A percentile compares a stretch with the other conserved stretches of the same genome.
These are phyloP conservation scores for Streptanthus diversifolius DNA, from an alignment of 345 rosid genomes.

Conservation along the genomic window DNA sequence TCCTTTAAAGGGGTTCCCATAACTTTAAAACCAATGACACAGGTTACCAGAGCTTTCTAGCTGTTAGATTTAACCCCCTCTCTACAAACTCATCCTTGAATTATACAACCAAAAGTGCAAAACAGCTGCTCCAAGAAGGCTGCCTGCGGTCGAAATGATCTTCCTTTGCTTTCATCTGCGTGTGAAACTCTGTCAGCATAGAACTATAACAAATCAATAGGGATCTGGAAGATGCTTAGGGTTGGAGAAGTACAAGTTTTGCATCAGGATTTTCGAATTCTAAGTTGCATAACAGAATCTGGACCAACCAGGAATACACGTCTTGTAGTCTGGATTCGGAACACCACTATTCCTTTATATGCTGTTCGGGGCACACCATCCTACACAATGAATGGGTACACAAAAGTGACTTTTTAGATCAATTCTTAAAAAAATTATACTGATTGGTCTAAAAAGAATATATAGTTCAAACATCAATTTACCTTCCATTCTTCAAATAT, in stretches of 20 bases:
- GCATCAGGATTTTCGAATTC: conserved; percentile 47
- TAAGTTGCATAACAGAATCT: conserved; percentile 59
- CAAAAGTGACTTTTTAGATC: conserved; percentile 3
- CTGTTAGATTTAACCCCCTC: neutral
- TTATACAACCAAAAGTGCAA: conserved; percentile 19
- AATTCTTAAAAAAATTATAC: no score
- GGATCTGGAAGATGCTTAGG: neutral
- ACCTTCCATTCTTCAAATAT: conserved; percentile 98
- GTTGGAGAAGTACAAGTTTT: conserved; percentile 20
- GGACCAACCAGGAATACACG: conserved; percentile 76
- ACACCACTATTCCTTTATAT: conserved; percentile 86
- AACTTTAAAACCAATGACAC: conserved; percentile 1
- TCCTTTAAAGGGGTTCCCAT: conserved; percentile 10
- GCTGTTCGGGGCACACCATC: conserved; percentile 97
- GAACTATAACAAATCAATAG: neutral
- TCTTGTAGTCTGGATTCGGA: conserved; percentile 57
- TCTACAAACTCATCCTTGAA: conserved; percentile 1
- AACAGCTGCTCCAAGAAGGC: conserved; percentile 19
- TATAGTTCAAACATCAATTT: neutral
- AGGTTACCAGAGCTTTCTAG: conserved; percentile 12
- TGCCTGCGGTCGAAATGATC: neutral
- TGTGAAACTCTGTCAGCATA: conserved; percentile 7
- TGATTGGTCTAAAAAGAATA: no score
- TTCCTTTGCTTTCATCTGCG: conserved; percentile 27
- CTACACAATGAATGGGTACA: conserved; percentile 35